Percentiles rank a stretch among this genome's conserved stretches.
Evolutionary conservation across 2,329 filamentous ascomycete species (phyloP).

Genomic region (Curvularia eragrostidis): DNA sequence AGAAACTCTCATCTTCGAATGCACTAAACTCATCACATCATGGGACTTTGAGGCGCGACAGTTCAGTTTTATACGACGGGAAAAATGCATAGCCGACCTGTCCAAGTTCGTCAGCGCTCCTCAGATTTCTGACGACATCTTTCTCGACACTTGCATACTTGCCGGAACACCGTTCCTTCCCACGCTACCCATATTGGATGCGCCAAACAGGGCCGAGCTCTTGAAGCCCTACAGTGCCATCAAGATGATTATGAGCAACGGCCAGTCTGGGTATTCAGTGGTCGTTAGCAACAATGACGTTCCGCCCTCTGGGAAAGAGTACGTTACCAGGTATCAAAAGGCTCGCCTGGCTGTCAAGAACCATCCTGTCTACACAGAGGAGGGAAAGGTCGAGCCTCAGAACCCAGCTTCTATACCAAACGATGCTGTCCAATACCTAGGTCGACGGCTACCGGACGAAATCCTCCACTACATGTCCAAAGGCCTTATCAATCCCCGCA

Average conservation of each 20-base stretch:
- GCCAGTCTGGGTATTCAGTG: constrained; percentile 72
- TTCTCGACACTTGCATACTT: constrained; percentile 84
- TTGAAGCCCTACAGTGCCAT: constrained; percentile 76
- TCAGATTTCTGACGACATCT: constrained; percentile 70
- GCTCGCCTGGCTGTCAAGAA: constrained; percentile 86
- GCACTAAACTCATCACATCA: constrained; percentile 73
- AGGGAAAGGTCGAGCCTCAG: constrained; percentile 78
- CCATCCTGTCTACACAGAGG: constrained; percentile 78
- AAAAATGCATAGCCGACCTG: constrained; percentile 73
- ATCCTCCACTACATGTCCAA: constrained; percentile 88
- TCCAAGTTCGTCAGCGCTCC: constrained; percentile 45
- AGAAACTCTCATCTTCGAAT: constrained; percentile 84
- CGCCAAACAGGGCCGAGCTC: constrained; percentile 59
- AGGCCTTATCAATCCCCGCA: constrained; percentile 78
- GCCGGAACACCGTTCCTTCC: constrained; percentile 81
- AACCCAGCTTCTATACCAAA: constrained; percentile 76
- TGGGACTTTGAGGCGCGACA: constrained; percentile 73
- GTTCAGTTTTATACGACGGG: constrained; percentile 70
- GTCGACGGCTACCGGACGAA: constrained; percentile 87
- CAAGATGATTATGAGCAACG: constrained; percentile 72
- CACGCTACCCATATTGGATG: constrained; percentile 78
- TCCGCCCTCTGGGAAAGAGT: constrained; percentile 73
- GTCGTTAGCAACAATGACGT: constrained; percentile 83
- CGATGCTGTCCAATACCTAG: constrained; percentile 88
- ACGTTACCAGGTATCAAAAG: constrained; percentile 85